A percentile compares a stretch with the other conserved stretches of the same genome.
phyloP scores from a whole-genome alignment of 2,329 filamentous ascomycete genomes.

The Fusarium equiseti region DNA sequence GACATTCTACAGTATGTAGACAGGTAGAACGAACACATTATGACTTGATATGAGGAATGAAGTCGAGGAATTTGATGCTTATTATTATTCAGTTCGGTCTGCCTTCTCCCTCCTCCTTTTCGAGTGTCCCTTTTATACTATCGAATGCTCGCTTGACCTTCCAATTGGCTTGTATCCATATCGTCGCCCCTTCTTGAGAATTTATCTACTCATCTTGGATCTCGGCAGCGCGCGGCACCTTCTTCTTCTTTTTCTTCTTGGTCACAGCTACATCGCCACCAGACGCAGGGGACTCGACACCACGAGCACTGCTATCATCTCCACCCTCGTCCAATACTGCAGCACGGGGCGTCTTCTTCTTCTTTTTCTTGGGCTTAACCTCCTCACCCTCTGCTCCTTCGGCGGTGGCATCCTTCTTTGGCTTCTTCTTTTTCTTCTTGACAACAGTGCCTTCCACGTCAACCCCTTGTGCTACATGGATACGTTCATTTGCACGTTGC shows the following conservation, averaged over 20 bases:
- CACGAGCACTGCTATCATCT: constrained; percentile 37
- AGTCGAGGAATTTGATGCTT: constrained; percentile 3
- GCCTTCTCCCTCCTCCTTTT: constrained; percentile 27
- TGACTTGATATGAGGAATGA: constrained; percentile 9
- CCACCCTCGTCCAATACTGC: constrained; percentile 30
- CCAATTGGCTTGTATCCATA: not conserved
- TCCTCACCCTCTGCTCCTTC: constrained; percentile 38
- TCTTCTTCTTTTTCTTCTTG: constrained; percentile 64
- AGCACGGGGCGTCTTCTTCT: constrained; percentile 49
- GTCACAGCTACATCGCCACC: constrained; percentile 51
- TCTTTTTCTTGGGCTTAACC: constrained; percentile 48
- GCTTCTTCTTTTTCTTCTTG: constrained; percentile 71
- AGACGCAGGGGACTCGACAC: constrained; percentile 33
- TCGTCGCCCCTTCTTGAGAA: not conserved
- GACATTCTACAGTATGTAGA: not conserved
- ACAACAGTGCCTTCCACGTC: constrained; percentile 74
- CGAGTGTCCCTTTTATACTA: constrained; percentile 14
- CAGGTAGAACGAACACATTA: constrained; percentile 10
- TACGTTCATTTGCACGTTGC: constrained; percentile 82
- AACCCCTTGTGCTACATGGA: constrained; percentile 77
- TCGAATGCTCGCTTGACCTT: constrained; percentile 4
- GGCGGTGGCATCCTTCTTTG: constrained; percentile 56
- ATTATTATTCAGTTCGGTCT: constrained; percentile 27
- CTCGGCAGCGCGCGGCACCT: constrained; percentile 46
- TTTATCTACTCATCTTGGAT: constrained; percentile 45